phyloP scores from a whole-genome alignment of 352 stramenopile genomes.

The Phytophthora citricola region DNA sequence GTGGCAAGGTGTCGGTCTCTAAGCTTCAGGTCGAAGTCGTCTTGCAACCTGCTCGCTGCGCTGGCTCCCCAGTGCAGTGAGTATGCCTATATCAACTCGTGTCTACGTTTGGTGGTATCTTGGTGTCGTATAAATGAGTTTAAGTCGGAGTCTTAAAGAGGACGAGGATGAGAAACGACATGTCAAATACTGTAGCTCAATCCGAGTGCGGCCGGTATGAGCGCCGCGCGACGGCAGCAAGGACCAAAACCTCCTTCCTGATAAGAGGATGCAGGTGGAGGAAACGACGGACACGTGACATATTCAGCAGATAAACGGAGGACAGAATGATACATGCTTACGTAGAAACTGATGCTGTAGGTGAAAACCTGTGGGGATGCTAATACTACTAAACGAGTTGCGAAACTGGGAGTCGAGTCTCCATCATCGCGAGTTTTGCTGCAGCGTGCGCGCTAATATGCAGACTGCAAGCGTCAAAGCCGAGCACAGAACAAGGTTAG shows the following conservation, averaged over 20 bases:
- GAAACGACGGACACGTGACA: conserved; percentile 29
- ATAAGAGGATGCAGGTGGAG: conserved; percentile 6
- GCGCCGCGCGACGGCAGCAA: conserved; percentile 1
- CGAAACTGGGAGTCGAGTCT: conserved; percentile 2
- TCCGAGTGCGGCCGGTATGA: conserved; percentile 25
- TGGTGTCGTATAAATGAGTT: conserved; percentile 33
- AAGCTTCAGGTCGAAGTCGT: conserved; percentile 12
- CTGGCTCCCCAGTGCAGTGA: background rate
- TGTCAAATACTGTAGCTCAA: conserved; percentile 8
- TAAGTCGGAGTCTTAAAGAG: conserved; percentile 40
- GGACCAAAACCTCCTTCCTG: conserved; percentile 3
- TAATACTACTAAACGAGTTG: conserved; percentile 29
- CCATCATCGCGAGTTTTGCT: conserved; percentile 65
- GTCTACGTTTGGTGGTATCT: conserved; percentile 2
- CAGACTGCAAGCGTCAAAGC: conserved; percentile 45
- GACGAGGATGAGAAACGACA: conserved; percentile 32
- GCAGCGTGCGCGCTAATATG: conserved; percentile 70
- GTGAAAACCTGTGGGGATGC: conserved; percentile 3
- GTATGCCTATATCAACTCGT: conserved; percentile 31
- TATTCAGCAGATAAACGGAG: conserved; percentile 1
- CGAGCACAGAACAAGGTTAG: conserved; percentile 1
- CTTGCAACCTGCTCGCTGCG: conserved; percentile 6
- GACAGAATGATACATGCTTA: conserved; percentile 32
- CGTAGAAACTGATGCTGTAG: conserved; percentile 10
- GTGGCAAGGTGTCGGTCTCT: background rate